Base-by-base conservation (phyloP, 371 early-diverging fungal genomes). In the Rhizopus delemar region DNA sequence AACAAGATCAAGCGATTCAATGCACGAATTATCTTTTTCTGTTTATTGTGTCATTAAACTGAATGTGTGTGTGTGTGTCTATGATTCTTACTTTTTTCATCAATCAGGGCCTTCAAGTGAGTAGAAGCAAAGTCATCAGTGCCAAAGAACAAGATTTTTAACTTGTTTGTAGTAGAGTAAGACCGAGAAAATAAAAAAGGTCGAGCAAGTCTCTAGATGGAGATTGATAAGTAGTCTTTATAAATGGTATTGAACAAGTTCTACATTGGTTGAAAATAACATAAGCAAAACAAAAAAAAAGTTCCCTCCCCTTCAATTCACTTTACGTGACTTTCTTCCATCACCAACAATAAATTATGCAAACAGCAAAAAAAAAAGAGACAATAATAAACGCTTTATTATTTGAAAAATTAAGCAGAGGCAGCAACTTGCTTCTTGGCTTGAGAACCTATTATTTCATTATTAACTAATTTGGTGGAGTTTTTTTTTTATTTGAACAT, bases 121-220 rank as follows among this genome's bases (percentile, higher is more conserved):
- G 69, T 67, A 2, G 85, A 79, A 0, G 92, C 90, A 68, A 95
- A 95, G 35, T 86, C 82, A 57, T 92, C 92, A 11, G 90, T 86
- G 2, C 95, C 95, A 73, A 93, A 93, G 71, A 92, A 95, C 36
- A 93, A 72, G 2, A 93, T 67, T 1, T 65, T 63, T 4, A 69
- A 46, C 51, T 70, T 70, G n/a, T 34, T 50, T 15, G 8, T 22
- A 16, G 39, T 50, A 8, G 55, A 54, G n/a, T 54, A 54, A 28
- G 12, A 9, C 29, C 29, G 48, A 35, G n/a, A 32, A 5, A 35
- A 35, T 15, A 9, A 15, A 13, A 15, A 51, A 32, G n/a, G 5
- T 12, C 12, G 8, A 35, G 43, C 5, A 34, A 34, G 35, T 13
- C 2, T 48, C 8, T 28, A 34, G 3, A 8, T 34, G 8, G 13